A percentile compares a stretch with the other conserved stretches of the same genome.
Conservation (phyloP, 306 rosid genomes). For the Cucurbita ficifolia region DNA sequence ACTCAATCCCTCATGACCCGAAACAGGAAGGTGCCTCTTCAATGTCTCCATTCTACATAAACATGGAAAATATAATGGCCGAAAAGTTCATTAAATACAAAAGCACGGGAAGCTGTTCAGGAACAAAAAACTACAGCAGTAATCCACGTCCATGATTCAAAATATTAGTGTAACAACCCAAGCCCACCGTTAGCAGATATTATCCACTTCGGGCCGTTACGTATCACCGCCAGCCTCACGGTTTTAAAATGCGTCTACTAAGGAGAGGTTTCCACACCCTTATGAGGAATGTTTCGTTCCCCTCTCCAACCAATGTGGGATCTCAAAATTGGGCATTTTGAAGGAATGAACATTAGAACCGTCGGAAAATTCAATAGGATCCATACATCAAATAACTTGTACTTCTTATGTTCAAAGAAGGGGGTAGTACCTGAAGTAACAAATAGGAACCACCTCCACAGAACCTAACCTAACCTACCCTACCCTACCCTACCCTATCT, state of each 20-base stretch:
- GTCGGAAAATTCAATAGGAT: background rate
- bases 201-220: no score
- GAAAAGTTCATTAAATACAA: background rate
- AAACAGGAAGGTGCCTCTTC: slow-evolving; percentile 50
- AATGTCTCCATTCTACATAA: slow-evolving; percentile 50
- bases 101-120: background rate
- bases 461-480: background rate
- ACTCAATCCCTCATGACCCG: slow-evolving; percentile 43
- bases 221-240: no score
- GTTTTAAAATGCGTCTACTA: no score
- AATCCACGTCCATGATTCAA: background rate
- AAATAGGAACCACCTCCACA: background rate
- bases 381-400: background rate
- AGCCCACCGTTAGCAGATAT: no score
- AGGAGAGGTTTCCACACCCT: no score
- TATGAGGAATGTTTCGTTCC: no score
- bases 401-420: background rate
- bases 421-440: background rate
- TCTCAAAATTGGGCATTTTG: background rate
- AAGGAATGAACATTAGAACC: background rate
- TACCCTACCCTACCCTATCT: background rate
- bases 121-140: background rate
- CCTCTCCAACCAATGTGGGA: no score
- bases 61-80: background rate
- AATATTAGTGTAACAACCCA: background rate